A percentile compares a stretch with the other conserved stretches of the same genome.
These are phyloP conservation scores for Citeromyces nyonsensis DNA, from an alignment of 805 yeast species.

Conservation along the genomic window DNA sequence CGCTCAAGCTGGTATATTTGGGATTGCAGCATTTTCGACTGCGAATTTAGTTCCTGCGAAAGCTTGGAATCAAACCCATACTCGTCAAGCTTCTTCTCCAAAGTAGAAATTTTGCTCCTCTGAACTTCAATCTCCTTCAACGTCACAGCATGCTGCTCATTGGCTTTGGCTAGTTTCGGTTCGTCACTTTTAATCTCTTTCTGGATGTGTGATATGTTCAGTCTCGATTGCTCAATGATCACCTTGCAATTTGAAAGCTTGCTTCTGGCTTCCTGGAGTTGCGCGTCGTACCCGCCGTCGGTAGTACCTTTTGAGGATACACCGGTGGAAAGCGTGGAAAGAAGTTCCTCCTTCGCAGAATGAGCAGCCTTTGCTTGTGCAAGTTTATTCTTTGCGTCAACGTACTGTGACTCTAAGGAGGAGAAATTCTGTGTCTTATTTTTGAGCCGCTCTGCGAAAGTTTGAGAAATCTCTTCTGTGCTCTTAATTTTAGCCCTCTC, in stretches of 20 bases:
- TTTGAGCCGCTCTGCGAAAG: conserved; percentile 16
- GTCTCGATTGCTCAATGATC: conserved; percentile 36
- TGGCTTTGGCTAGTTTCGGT: conserved; percentile 37
- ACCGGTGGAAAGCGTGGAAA: conserved; percentile 76
- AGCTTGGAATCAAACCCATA: conserved; percentile 39
- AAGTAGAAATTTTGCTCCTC: conserved; percentile 17
- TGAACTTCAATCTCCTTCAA: conserved; percentile 26
- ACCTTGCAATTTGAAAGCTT: conserved; percentile 37
- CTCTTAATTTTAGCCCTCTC: conserved; percentile 21
- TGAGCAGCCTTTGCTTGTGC: conserved; percentile 27
- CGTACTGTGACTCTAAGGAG: conserved; percentile 27
- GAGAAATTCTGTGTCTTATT: conserved; percentile 20
- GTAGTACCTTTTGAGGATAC: conserved; percentile 71
- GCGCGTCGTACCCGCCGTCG: conserved; percentile 66
- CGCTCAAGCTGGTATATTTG: conserved; percentile 25
- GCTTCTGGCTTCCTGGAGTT: conserved; percentile 47
- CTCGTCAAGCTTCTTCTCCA: conserved; percentile 16
- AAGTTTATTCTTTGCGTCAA: conserved; percentile 24
- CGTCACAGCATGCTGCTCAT: conserved; percentile 24
- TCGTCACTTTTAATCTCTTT: conserved; percentile 29
- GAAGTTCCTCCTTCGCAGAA: conserved; percentile 55
- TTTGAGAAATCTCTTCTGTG: conserved; percentile 16
- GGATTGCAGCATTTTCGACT: conserved; percentile 26
- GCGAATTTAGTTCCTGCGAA: conserved; percentile 24
- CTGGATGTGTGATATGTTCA: conserved; percentile 41